Conservation (phyloP, 768 basidiomycete species). For the Boletus rubescentipes region DNA sequence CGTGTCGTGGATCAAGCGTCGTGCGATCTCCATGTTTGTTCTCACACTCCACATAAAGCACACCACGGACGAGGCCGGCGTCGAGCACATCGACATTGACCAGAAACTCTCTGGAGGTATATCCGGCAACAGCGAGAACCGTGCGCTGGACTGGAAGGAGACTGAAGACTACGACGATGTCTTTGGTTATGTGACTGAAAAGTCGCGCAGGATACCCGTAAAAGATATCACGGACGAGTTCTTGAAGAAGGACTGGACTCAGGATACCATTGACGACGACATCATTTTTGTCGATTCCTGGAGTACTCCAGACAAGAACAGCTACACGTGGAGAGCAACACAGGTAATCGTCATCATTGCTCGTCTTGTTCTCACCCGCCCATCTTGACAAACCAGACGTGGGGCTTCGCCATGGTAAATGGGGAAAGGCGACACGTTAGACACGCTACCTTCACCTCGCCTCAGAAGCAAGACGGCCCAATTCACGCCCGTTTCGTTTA, state of each 20-base stretch:
- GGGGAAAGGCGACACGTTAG: conserved; percentile 61
- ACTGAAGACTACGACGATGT: conserved; percentile 54
- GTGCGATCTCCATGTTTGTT: conserved; percentile 53
- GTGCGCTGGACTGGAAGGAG: conserved; percentile 57
- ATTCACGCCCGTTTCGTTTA: conserved; percentile 60
- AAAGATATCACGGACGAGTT: conserved; percentile 46
- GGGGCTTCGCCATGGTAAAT: conserved; percentile 64
- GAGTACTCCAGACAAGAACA: conserved; percentile 64
- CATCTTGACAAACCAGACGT: conserved; percentile 34
- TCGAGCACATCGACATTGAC: conserved; percentile 68
- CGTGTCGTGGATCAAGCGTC: conserved; percentile 69
- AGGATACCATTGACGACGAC: conserved; percentile 37
- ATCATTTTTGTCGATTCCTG: conserved; percentile 40
- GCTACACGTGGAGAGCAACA: conserved; percentile 56
- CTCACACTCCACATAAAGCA: conserved; percentile 65
- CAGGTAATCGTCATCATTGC: conserved; percentile 45
- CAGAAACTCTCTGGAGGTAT: conserved; percentile 66
- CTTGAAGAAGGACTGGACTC: conserved; percentile 44
- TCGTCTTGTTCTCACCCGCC: neutral
- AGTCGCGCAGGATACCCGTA: conserved; percentile 49
- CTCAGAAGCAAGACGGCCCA: conserved; percentile 46
- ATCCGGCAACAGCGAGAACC: conserved; percentile 52
- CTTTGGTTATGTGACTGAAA: conserved; percentile 59
- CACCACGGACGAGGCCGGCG: conserved; percentile 53
- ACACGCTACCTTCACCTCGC: conserved; percentile 62